phyloP scores from a whole-genome alignment of 805 yeast species.

The Metschnikowia continentalis region DNA sequence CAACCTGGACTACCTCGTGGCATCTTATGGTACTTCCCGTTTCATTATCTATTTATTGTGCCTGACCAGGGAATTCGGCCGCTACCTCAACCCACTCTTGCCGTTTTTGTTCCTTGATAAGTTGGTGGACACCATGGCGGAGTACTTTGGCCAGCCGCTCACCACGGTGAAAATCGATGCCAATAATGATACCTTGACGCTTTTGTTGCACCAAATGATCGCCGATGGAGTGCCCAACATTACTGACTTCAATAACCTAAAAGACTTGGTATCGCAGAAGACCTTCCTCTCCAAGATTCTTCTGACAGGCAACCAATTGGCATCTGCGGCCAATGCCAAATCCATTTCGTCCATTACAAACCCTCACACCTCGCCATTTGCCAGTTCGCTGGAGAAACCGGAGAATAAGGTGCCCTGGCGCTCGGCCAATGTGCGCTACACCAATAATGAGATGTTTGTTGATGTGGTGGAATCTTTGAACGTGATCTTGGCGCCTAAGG shows the following conservation, averaged over 20 bases:
- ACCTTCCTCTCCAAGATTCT: conserved; percentile 52
- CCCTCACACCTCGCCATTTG: conserved; percentile 1
- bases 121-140: conserved; percentile 48
- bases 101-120: conserved; percentile 51
- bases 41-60: conserved; percentile 29
- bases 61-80: conserved; percentile 8
- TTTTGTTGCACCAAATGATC: conserved; percentile 71
- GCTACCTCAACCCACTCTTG: conserved; percentile 43
- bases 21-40: conserved; percentile 20
- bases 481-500: conserved; percentile 40
- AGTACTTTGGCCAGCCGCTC: conserved; percentile 56
- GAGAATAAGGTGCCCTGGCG: conserved; percentile 67
- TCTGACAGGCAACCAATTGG: conserved; percentile 34
- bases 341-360: conserved; percentile 18
- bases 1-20: conserved; percentile 28
- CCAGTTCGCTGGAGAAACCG: conserved; percentile 5
- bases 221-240: conserved; percentile 73
- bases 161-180: conserved; percentile 57
- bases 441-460: conserved; percentile 80
- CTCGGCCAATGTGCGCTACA: conserved; percentile 59
- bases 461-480: conserved; percentile 69
- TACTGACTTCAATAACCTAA: conserved; percentile 66
- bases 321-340: conserved; percentile 24
- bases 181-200: conserved; percentile 65
- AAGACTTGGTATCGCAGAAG: conserved; percentile 65